Conservation (phyloP, 2,329 filamentous ascomycete species). For the Sarocladiaceae sp. region DNA sequence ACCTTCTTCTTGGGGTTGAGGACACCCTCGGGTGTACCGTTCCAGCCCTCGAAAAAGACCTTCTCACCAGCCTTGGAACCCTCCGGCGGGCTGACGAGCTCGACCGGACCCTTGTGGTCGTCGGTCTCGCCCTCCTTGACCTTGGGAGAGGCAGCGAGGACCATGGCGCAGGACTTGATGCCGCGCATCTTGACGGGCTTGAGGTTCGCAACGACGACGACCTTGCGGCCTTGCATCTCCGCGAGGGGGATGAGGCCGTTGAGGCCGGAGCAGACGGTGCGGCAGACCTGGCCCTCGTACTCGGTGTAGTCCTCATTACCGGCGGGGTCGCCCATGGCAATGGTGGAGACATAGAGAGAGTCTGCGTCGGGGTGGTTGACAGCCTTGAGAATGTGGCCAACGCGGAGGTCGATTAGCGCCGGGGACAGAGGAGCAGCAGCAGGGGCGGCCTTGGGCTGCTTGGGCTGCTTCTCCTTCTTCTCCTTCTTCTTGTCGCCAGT, state of each 20-base stretch:
- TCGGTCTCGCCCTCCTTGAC: conserved; percentile 75
- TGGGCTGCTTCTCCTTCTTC: conserved; percentile 84
- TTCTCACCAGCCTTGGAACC: conserved; percentile 77
- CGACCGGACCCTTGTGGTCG: conserved; percentile 83
- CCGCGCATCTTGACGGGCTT: conserved; percentile 99
- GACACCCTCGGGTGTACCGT: conserved; percentile 84
- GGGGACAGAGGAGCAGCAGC: conserved; percentile 74
- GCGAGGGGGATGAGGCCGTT: conserved; percentile 88
- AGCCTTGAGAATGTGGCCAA: conserved; percentile 95
- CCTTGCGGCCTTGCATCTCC: conserved; percentile 95
- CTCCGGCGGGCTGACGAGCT: conserved; percentile 79
- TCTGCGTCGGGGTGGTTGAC: conserved; percentile 95
- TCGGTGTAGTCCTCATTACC: conserved; percentile 79
- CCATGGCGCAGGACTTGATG: conserved; percentile 74
- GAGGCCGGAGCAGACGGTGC: conserved; percentile 93
- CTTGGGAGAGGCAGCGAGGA: conserved; percentile 85
- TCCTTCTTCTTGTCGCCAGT: conserved; percentile 61
- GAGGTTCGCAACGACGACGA: conserved; percentile 92
- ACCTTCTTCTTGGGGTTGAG: conserved; percentile 99
- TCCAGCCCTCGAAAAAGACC: conserved; percentile 91
- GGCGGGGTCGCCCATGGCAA: conserved; percentile 83
- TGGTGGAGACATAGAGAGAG: conserved; percentile 90
- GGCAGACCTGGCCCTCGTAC: conserved; percentile 83
- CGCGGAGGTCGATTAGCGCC: conserved; percentile 83
- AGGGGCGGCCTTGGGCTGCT: conserved; percentile 61